Evolutionary conservation across 2,329 filamentous ascomycete genomes (phyloP).

Genomic region (Fusarium sp.): DNA sequence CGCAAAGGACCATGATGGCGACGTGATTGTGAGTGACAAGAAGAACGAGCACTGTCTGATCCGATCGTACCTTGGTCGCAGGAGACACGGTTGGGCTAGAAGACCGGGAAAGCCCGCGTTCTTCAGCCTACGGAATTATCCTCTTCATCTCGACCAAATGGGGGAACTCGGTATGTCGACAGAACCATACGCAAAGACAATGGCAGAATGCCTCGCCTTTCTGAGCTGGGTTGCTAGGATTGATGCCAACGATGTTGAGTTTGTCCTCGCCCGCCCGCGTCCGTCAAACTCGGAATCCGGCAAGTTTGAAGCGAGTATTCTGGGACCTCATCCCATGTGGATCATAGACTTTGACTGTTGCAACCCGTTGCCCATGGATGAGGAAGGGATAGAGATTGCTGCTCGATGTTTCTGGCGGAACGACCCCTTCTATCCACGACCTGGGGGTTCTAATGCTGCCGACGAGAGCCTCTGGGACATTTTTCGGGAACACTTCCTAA

Average conservation of each 20-base stretch:
- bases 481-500: slow-evolving; percentile 30
- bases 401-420: slow-evolving; percentile 60
- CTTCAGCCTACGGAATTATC: slow-evolving; percentile 62
- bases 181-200: slow-evolving; percentile 53
- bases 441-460: slow-evolving; percentile 23
- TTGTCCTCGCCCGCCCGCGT: slow-evolving; percentile 58
- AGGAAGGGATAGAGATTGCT: slow-evolving; percentile 47
- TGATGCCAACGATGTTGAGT: slow-evolving; percentile 67
- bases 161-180: slow-evolving; percentile 52
- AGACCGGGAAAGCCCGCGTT: background rate
- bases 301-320: background rate
- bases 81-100: slow-evolving; percentile 17
- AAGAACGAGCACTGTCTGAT: slow-evolving; percentile 61
- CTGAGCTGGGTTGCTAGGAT: slow-evolving; percentile 61
- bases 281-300: background rate
- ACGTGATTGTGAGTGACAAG: slow-evolving; percentile 29
- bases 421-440: slow-evolving; percentile 63
- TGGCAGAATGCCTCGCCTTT: slow-evolving; percentile 63
- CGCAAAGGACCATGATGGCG: slow-evolving; percentile 2
- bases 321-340: slow-evolving; percentile 56
- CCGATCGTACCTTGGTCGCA: slow-evolving; percentile 60
- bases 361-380: slow-evolving; percentile 49
- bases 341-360: slow-evolving; percentile 62
- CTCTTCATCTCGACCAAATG: slow-evolving; percentile 63
- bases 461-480: slow-evolving; percentile 39